Conservation (phyloP, 805 yeast species). For the Crinitomyces ghanaensis region DNA sequence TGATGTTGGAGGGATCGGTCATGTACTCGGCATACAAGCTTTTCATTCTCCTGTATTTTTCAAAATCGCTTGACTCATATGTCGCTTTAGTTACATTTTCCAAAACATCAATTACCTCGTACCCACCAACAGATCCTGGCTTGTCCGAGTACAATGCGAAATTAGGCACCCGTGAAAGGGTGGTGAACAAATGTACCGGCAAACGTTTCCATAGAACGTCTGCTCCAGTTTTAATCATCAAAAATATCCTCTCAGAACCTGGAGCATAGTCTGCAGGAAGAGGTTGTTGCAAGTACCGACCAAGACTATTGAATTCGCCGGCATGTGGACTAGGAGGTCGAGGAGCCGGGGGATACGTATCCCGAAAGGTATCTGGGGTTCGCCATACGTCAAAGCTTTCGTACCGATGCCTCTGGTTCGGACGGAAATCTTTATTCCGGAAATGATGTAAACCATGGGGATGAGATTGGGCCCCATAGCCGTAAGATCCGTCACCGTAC, state of each 20-base stretch:
- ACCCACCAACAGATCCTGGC: slow-evolving; percentile 23
- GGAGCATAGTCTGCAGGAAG: slow-evolving; percentile 18
- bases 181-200: slow-evolving; percentile 26
- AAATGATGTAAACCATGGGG: too few species aligned
- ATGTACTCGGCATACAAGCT: slow-evolving; percentile 16
- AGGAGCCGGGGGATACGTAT: slow-evolving; percentile 1
- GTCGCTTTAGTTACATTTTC: slow-evolving; percentile 16
- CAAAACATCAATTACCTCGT: slow-evolving; percentile 24
- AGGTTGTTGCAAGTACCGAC: slow-evolving; percentile 16
- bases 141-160: slow-evolving; percentile 27
- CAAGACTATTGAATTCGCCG: slow-evolving; percentile 4
- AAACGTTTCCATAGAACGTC: slow-evolving; percentile 26
- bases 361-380: slow-evolving; percentile 7
- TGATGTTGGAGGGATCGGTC: slow-evolving; percentile 9
- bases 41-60: slow-evolving; percentile 20
- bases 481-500: too few species aligned
- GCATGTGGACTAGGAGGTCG: slow-evolving; percentile 8
- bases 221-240: slow-evolving; percentile 29
- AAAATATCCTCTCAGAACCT: slow-evolving; percentile 19
- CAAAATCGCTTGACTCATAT: slow-evolving; percentile 12
- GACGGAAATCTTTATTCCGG: too few species aligned
- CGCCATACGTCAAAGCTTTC: slow-evolving; percentile 14
- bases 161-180: slow-evolving; percentile 22
- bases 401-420: slow-evolving; percentile 5
- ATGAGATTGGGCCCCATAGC: too few species aligned